Percentiles rank a stretch among this genome's conserved stretches.
These are phyloP conservation scores for Excoecaria agallocha DNA, from an alignment of 345 rosid species.

Conservation along the genomic window DNA sequence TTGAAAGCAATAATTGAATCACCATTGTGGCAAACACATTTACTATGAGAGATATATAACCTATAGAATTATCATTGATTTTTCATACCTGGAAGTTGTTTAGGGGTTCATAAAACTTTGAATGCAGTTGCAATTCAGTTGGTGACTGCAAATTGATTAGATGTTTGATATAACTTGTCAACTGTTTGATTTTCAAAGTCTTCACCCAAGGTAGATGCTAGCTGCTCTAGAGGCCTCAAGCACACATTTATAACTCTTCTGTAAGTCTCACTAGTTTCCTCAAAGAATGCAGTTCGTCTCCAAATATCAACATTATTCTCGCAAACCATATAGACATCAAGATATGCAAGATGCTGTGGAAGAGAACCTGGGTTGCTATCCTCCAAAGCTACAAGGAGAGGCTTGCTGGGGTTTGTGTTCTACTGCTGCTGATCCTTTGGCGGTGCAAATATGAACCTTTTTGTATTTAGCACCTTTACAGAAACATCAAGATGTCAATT, in stretches of 20 bases:
- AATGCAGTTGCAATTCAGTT: conserved; percentile 40
- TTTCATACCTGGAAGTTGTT: conserved; percentile 75
- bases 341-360: too few relatives aligned
- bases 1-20: too few relatives aligned
- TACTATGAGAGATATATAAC: too few relatives aligned
- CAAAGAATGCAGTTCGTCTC: conserved; percentile 95
- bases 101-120: conserved; percentile 51
- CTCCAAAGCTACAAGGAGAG: too few relatives aligned
- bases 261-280: conserved; percentile 90
- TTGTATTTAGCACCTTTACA: too few relatives aligned
- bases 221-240: conserved; percentile 76
- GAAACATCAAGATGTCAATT: too few relatives aligned
- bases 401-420: too few relatives aligned
- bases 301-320: conserved; percentile 89
- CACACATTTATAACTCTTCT: conserved; percentile 68
- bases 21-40: too few relatives aligned
- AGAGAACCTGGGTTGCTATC: too few relatives aligned
- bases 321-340: conserved; percentile 91
- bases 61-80: not conserved
- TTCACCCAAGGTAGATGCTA: conserved; percentile 59
- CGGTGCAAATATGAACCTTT: too few relatives aligned
- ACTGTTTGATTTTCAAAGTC: conserved; percentile 49
- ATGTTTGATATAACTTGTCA: too few relatives aligned
- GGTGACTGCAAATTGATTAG: conserved; percentile 38
- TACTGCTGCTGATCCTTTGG: too few relatives aligned